phyloP scores from a whole-genome alignment of 2,329 filamentous ascomycete species.

The Dactylellina drechsleri region DNA sequence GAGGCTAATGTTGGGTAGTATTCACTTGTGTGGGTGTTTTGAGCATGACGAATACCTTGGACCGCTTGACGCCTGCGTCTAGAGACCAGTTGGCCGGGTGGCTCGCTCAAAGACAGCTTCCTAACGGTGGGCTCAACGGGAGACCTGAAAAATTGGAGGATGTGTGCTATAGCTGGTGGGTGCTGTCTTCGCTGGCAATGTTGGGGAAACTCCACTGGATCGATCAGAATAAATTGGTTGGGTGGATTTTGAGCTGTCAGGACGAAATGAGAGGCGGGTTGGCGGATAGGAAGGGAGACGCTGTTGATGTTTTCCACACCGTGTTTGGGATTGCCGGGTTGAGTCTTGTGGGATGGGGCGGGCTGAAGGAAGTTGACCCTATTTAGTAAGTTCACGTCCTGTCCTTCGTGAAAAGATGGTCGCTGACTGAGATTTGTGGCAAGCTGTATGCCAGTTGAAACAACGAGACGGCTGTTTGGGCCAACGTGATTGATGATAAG shows the following conservation, averaged over 20 bases:
- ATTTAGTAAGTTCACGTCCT: slow-evolving; percentile 72
- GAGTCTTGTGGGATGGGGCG: slow-evolving; percentile 81
- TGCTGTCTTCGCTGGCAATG: slow-evolving; percentile 89
- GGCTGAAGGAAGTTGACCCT: slow-evolving; percentile 82
- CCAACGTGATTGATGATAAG: slow-evolving; percentile 32
- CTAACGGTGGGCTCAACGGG: slow-evolving; percentile 89
- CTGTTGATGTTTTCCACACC: slow-evolving; percentile 98
- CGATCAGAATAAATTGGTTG: slow-evolving; percentile 78
- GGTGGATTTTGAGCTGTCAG: slow-evolving; percentile 88
- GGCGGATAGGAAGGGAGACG: slow-evolving; percentile 88
- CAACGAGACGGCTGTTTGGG: slow-evolving; percentile 30
- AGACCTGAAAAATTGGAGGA: slow-evolving; percentile 95
- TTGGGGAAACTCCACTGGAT: slow-evolving; percentile 92
- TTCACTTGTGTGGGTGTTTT: slow-evolving; percentile 92
- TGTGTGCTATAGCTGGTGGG: slow-evolving; percentile 99
- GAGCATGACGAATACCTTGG: slow-evolving; percentile 81
- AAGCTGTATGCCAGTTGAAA: slow-evolving; percentile 56
- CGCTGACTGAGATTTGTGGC: slow-evolving; percentile 25
- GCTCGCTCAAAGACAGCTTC: slow-evolving; percentile 91
- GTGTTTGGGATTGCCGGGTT: slow-evolving; percentile 87
- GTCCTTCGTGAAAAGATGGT: background rate
- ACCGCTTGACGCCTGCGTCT: slow-evolving; percentile 73
- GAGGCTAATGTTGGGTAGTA: slow-evolving; percentile 61
- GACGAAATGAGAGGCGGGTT: slow-evolving; percentile 85
- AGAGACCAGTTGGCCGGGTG: slow-evolving; percentile 82